Evolutionary conservation across 192 early-diverging fungal genomes (phyloP), one percentile per base, ranked within the genome.

Genomic region (Coemansia sp.): DNA sequence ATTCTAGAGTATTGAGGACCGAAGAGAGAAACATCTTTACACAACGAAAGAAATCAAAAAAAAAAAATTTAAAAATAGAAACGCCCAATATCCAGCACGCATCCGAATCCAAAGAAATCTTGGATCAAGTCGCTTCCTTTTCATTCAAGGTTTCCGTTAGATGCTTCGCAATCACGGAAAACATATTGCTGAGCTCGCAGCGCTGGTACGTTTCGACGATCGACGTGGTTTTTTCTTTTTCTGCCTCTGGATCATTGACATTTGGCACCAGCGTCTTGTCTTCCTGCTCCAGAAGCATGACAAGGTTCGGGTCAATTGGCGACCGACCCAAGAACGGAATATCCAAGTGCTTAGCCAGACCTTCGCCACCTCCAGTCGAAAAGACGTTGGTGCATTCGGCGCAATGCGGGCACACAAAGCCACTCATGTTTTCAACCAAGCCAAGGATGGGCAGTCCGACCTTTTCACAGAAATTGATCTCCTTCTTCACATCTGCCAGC

Each of bases 371-470:
- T 41, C 97, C 97, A 4, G 90, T 87, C 44, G 96, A 95, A 75
- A 99, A 99, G 56, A 99, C 87, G 68, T 90, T 89, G 23, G 89
- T 93, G 77, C 91, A 93, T 53, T 80, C 92, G 57, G 87, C 74
- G 75, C 92, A 93, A 43, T 92, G 90, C 24, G 91, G 92, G 64
- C 98, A 99, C 7, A 98, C 91, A 80, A 96, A 99, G 5, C 96
- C 97, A 62, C 89, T 90, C 97, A 99, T 97, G 73, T 98, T 98
- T 73, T 99, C 97, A 6, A 99, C 89, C 8, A 99, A 84, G 0
- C 97, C 97, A 20, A 98, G 83, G 44, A 99, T 88, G 2, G 89
- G 90, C 57, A 99, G 80, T 43, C 89, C 89, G 60, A 95, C 94
- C 69, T 97, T 96, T 36, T 83, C 75, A 77, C 97, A 99, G 73